A percentile compares a stretch with the other conserved stretches of the same genome.
These are phyloP conservation scores for Funneliformis geosporum DNA, from an alignment of 192 early-diverging fungal genomes.

Conservation along the genomic window DNA sequence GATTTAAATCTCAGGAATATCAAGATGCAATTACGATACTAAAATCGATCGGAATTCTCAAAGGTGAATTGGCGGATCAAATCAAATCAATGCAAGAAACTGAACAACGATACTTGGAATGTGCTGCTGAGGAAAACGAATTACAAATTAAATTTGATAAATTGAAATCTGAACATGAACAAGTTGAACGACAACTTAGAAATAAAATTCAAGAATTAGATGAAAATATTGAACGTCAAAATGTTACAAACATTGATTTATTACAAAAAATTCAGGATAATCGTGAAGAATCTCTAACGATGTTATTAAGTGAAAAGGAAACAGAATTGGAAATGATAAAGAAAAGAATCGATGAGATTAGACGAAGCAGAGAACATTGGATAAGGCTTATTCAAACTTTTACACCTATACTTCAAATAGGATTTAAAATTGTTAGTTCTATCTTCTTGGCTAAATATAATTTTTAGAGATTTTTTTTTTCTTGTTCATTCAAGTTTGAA, in stretches of 20 bases:
- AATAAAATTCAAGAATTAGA: background rate
- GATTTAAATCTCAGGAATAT: constrained; percentile 7
- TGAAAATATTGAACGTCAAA: background rate
- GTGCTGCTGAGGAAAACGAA: background rate
- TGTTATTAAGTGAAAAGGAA: background rate
- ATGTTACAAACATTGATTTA: background rate
- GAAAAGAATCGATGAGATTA: background rate
- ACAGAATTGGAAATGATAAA: background rate
- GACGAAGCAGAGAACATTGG: background rate
- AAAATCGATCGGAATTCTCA: background rate
- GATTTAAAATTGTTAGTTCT: background rate
- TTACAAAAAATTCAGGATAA: background rate
- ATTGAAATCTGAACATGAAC: background rate
- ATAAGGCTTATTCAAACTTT: background rate
- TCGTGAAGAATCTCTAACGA: background rate
- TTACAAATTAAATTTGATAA: background rate
- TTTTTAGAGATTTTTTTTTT: too few relatives aligned
- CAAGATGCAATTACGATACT: background rate
- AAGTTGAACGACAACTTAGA: background rate
- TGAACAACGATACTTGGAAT: background rate
- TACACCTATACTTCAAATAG: background rate
- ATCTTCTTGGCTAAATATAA: background rate
- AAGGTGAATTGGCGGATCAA: background rate
- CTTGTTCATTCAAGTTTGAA: too few relatives aligned
- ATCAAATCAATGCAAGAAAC: constrained; percentile 10